Evolutionary conservation across 345 rosid genomes (phyloP), one percentile per base, ranked within the genome.

Genomic region (Eucalyptus polyanthemos): DNA sequence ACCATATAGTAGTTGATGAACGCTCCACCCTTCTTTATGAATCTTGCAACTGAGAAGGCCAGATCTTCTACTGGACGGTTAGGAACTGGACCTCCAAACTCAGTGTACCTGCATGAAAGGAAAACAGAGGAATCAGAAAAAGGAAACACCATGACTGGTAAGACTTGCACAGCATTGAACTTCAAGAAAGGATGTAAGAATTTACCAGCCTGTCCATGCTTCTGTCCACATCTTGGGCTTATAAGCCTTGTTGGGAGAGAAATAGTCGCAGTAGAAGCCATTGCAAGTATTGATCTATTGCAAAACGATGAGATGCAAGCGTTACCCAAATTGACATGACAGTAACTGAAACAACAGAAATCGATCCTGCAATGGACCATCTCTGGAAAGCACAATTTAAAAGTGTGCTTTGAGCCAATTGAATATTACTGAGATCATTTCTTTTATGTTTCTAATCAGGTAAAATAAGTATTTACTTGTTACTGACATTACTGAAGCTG

Each of bases 141-240:
- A 49, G 21, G 16, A 44, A 89, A 86, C 69, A n/a, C n/a, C 24
- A 37, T 62, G 65, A 25, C 21, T 25, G 45, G 47, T 47, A n/a
- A 53, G 54, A 86, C 67, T 86, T 21, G 58, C 88, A 34, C 11
- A 37, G 45, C 76, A 42, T 87, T 87, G 49, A 67, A 60, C n/a
- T 19, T 15, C 11, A 85, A 90, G 85, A 44, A 27, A 44, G 86
- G 62, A 47, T 17, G 54, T n/a, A n/a, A 49, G 14, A 80, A 72
- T 89, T 94, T 94, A 98, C 99, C 99, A 98, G 91, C 98, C 99
- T 58, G 98, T 97, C 99, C 99, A 98, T 88, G 99, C 99, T 93
- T 98, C 99, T 9, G 99, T 98, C 99, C 99, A 98, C 97, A 98
- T 95, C 94, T 98, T 97, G 37, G 99, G 99, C 90, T 98, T 98